Evolutionary conservation across 2,329 filamentous ascomycete genomes (phyloP).

Genomic region (Calonectria crousiana): DNA sequence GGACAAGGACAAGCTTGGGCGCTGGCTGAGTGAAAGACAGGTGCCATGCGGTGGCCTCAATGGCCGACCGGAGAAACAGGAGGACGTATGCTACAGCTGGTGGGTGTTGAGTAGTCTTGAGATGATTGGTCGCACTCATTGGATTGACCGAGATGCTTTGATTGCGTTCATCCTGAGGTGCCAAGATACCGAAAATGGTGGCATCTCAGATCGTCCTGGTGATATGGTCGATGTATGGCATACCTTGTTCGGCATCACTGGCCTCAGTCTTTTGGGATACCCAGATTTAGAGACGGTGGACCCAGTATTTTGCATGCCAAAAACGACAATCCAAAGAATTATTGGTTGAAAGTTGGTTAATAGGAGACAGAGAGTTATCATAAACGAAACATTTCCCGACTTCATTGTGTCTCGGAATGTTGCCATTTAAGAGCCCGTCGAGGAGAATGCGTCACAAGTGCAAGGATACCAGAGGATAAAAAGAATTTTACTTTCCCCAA

Average conservation of each 20-base stretch:
- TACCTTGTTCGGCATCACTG: conserved; percentile 89
- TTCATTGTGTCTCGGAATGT: conserved; percentile 49
- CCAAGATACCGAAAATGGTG: conserved; percentile 87
- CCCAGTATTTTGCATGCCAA: conserved; percentile 88
- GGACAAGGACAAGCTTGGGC: conserved; percentile 83
- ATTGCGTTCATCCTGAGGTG: conserved; percentile 86
- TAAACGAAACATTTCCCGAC: background rate
- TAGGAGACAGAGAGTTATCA: background rate
- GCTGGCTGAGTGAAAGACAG: conserved; percentile 95
- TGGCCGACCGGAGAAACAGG: conserved; percentile 92
- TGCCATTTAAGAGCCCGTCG: conserved; percentile 78
- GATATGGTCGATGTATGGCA: conserved; percentile 99
- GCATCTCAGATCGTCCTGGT: conserved; percentile 89
- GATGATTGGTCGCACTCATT: conserved; percentile 89
- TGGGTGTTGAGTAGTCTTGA: conserved; percentile 95
- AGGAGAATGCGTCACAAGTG: conserved; percentile 60
- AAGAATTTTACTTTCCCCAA: conserved; percentile 44
- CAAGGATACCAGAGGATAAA: conserved; percentile 81
- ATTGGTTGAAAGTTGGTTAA: conserved; percentile 52
- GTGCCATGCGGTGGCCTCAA: conserved; percentile 90
- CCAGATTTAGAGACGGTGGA: conserved; percentile 84
- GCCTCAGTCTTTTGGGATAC: conserved; percentile 85
- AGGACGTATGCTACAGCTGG: conserved; percentile 99
- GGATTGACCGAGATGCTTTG: conserved; percentile 90
- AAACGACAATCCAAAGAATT: conserved; percentile 71